Evolutionary conservation across 1,284 basidiomycete genomes (phyloP).

Genomic region (Sanghuangporus baumii): DNA sequence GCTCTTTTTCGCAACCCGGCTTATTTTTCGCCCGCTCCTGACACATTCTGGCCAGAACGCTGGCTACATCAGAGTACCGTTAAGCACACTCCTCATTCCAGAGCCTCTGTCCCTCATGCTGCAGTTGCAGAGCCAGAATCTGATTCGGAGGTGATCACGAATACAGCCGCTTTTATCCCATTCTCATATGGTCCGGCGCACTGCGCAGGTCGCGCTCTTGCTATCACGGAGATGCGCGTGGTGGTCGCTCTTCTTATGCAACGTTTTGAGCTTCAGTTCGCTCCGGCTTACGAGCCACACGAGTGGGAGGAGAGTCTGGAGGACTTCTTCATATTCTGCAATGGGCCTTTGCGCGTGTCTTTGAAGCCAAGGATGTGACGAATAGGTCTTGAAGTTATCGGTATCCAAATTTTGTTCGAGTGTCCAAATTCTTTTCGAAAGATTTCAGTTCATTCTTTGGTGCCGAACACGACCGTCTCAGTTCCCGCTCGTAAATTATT

Average conservation of each 20-base stretch:
- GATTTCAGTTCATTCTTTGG: too few relatives aligned
- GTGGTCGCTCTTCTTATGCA: constrained; percentile 27
- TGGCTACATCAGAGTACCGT: constrained; percentile 28
- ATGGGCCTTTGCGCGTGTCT: constrained; percentile 25
- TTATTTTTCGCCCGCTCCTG: constrained; percentile 35
- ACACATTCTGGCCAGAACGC: constrained; percentile 37
- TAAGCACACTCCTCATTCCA: not conserved
- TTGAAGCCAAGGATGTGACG: constrained; percentile 3
- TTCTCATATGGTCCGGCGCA: constrained; percentile 31
- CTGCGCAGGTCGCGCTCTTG: constrained; percentile 31
- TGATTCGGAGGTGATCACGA: constrained; percentile 6
- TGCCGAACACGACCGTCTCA: too few relatives aligned
- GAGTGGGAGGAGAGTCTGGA: constrained; percentile 27
- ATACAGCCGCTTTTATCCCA: constrained; percentile 36
- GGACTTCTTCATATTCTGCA: constrained; percentile 27
- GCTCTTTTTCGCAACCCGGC: constrained; percentile 38
- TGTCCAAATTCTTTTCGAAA: too few relatives aligned
- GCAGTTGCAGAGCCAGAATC: too few relatives aligned
- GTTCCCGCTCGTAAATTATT: too few relatives aligned
- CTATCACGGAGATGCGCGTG: constrained; percentile 27
- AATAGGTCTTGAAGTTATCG: too few relatives aligned
- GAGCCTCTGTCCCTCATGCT: not conserved
- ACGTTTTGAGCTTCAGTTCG: constrained; percentile 28
- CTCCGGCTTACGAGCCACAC: constrained; percentile 23
- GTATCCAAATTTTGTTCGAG: too few relatives aligned